phyloP scores from a whole-genome alignment of 2,329 filamentous ascomycete genomes.

The Fusarium devonianum region DNA sequence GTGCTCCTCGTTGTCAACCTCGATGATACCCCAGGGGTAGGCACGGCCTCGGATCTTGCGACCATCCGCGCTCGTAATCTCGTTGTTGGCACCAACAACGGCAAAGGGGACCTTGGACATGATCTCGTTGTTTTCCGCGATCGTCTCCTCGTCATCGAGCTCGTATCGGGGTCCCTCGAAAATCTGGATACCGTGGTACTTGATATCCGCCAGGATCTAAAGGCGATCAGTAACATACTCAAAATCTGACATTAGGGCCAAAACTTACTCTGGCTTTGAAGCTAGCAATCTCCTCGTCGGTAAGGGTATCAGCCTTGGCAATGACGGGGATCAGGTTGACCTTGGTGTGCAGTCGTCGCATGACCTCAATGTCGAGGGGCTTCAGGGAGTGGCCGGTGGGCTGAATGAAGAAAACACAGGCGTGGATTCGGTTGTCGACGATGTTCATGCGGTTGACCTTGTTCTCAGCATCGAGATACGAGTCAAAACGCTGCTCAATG shows the following conservation, averaged over 20 bases:
- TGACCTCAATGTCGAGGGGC: slow-evolving; percentile 98
- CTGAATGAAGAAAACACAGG: slow-evolving; percentile 99
- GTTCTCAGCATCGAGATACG: slow-evolving; percentile 98
- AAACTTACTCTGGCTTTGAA: slow-evolving; percentile 96
- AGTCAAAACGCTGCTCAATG: slow-evolving; percentile 98
- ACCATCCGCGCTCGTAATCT: slow-evolving; percentile 89
- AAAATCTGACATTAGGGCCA: no score
- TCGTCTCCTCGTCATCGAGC: slow-evolving; percentile 98
- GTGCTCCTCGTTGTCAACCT: slow-evolving; percentile 99
- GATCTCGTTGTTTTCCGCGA: slow-evolving; percentile 99
- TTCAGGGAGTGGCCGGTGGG: slow-evolving; percentile 98
- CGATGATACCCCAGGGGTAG: slow-evolving; percentile 98
- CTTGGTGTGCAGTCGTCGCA: slow-evolving; percentile 99
- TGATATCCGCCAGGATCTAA: slow-evolving; percentile 95
- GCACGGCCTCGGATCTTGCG: slow-evolving; percentile 94
- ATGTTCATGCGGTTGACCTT: slow-evolving; percentile 99
- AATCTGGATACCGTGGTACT: slow-evolving; percentile 97
- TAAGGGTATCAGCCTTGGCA: slow-evolving; percentile 97
- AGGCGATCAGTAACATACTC: slow-evolving; percentile 17
- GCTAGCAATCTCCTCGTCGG: slow-evolving; percentile 90
- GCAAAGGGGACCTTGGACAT: slow-evolving; percentile 99
- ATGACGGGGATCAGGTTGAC: slow-evolving; percentile 99
- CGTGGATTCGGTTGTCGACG: slow-evolving; percentile 98
- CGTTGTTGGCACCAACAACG: slow-evolving; percentile 94
- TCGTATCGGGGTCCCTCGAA: slow-evolving; percentile 99